A percentile compares a stretch with the other conserved stretches of the same genome.
Evolutionary conservation across 2,329 filamentous ascomycete genomes (phyloP).

Genomic region (Talaromyces marneffei): DNA sequence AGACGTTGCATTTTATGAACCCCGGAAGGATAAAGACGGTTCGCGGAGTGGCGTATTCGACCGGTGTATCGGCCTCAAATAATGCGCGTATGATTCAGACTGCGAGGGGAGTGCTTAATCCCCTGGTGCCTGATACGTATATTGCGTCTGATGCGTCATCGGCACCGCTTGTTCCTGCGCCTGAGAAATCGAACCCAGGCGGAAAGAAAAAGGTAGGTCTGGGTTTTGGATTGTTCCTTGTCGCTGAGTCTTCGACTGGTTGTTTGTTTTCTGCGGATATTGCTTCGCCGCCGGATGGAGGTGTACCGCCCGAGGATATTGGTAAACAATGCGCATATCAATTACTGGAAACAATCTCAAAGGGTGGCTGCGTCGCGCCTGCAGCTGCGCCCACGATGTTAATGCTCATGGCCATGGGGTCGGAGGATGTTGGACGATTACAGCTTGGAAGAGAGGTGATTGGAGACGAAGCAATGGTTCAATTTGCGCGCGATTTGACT

Average conservation of each 20-base stretch:
- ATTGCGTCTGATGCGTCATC: constrained; percentile 66
- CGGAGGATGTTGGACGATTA: constrained; percentile 86
- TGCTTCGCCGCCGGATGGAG: constrained; percentile 66
- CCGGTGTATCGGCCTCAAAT: constrained; percentile 85
- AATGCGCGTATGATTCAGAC: constrained; percentile 94
- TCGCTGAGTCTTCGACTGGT: constrained; percentile 86
- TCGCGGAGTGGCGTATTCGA: constrained; percentile 87
- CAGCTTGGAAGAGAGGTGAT: constrained; percentile 75
- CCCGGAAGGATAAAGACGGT: constrained; percentile 82
- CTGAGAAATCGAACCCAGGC: constrained; percentile 59
- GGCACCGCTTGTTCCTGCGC: constrained; percentile 58
- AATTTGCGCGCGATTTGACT: constrained; percentile 74
- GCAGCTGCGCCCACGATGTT: constrained; percentile 69
- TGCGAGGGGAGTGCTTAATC: constrained; percentile 79
- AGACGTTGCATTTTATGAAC: constrained; percentile 82
- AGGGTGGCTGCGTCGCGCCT: constrained; percentile 73
- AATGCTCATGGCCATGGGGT: constrained; percentile 95
- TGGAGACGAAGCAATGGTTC: constrained; percentile 72
- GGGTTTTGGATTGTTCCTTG: constrained; percentile 83
- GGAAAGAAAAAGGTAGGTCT: constrained; percentile 65
- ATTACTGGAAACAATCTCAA: constrained; percentile 72
- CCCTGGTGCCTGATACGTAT: constrained; percentile 81
- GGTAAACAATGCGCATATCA: constrained; percentile 85
- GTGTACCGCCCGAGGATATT: constrained; percentile 81
- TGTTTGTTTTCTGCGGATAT: constrained; percentile 85